Conservation (phyloP, 2,329 filamentous ascomycete genomes). For the Fusarium brevicatenulatum region DNA sequence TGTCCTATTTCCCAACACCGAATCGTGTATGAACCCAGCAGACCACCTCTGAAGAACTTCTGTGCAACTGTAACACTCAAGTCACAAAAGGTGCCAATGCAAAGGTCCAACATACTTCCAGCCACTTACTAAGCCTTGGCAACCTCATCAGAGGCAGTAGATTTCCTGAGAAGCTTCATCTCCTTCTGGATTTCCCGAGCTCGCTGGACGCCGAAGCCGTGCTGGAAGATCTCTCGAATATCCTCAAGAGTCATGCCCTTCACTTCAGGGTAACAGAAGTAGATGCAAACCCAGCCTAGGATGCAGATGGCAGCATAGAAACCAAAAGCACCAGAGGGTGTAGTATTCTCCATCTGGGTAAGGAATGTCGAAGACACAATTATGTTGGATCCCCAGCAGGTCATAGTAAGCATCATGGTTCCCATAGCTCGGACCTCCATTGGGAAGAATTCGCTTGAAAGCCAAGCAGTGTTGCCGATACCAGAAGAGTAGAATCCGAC, state of each 20-base stretch:
- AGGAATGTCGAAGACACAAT: constrained; percentile 62
- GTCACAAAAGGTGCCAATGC: not conserved
- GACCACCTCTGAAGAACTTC: not conserved
- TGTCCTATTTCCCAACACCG: not conserved
- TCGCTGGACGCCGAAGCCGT: constrained; percentile 58
- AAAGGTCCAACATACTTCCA: not conserved
- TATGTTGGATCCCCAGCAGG: constrained; percentile 59
- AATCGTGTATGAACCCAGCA: not conserved
- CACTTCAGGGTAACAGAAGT: constrained; percentile 64
- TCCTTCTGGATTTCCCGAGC: constrained; percentile 53
- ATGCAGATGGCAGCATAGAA: constrained; percentile 63
- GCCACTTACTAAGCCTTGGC: constrained; percentile 16
- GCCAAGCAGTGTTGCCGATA: constrained; percentile 59
- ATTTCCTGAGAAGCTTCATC: constrained; percentile 34
- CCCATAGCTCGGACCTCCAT: constrained; percentile 59
- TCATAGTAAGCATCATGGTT: constrained; percentile 60
- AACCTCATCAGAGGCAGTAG: not conserved
- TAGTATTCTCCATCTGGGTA: constrained; percentile 58
- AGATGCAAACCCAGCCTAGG: constrained; percentile 54
- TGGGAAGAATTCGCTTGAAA: constrained; percentile 58
- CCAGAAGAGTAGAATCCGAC: constrained; percentile 53
- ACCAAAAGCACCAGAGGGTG: constrained; percentile 60
- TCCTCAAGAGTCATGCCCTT: constrained; percentile 66
- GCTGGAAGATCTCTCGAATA: constrained; percentile 60
- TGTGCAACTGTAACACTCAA: not conserved